A percentile compares a stretch with the other conserved stretches of the same genome.
phyloP scores from a whole-genome alignment of 192 early-diverging fungal species.

The Backusella tarrabulga region DNA sequence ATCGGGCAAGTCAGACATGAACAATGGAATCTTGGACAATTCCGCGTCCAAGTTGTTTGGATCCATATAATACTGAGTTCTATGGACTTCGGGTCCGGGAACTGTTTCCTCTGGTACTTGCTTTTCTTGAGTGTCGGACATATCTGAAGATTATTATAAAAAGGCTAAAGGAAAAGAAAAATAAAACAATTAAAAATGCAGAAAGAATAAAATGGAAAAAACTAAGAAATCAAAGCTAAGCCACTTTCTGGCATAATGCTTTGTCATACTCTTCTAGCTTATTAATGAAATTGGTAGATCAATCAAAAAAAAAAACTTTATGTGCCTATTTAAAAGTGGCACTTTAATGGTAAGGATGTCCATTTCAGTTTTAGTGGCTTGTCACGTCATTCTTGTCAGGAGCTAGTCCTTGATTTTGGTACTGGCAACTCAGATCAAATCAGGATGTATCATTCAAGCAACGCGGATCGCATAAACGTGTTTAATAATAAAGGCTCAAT shows the following conservation, averaged over 20 bases:
- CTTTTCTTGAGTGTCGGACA: conserved; percentile 1
- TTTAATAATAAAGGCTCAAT: no score
- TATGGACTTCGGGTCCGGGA: conserved; percentile 32
- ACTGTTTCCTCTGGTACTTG: neutral
- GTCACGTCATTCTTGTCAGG: no score
- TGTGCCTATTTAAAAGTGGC: no score
- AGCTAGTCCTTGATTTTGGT: no score
- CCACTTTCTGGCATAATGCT: neutral
- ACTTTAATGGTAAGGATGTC: no score
- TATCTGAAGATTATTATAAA: neutral
- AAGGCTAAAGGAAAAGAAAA: neutral
- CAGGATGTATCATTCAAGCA: no score
- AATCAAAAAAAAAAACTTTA: neutral
- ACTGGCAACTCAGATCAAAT: no score
- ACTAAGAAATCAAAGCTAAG: neutral
- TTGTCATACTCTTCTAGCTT: neutral
- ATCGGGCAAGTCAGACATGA: conserved; percentile 82
- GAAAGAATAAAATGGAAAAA: neutral
- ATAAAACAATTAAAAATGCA: neutral
- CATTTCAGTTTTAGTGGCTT: no score
- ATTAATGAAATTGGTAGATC: neutral
- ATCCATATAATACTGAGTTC: conserved; percentile 42
- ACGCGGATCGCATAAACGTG: no score
- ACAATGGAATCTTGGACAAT: conserved; percentile 83
- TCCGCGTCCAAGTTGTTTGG: conserved; percentile 55